These are phyloP conservation scores for Cordyceps tenuipes DNA, from an alignment of 2,329 filamentous ascomycete species.

Conservation along the genomic window DNA sequence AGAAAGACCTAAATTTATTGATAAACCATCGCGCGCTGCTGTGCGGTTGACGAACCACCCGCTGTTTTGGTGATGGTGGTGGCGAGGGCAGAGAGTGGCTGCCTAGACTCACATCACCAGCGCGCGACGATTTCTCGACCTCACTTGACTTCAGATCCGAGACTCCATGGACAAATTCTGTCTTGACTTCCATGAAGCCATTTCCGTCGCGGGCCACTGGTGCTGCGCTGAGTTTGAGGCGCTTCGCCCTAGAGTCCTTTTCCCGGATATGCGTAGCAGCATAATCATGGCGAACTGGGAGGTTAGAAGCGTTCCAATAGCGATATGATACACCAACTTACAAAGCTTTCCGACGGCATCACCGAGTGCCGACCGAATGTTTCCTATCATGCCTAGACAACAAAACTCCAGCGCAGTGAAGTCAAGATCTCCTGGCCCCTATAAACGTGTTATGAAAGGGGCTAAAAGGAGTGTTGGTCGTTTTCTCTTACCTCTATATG, in stretches of 20 bases:
- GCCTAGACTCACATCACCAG: background rate
- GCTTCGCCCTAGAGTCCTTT: background rate
- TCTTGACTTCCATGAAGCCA: background rate
- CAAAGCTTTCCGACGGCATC: slow-evolving; percentile 1
- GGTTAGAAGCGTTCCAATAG: background rate
- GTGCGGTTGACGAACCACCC: background rate
- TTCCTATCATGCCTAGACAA: slow-evolving; percentile 6
- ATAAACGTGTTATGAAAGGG: background rate
- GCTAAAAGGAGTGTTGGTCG: background rate
- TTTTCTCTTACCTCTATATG: background rate
- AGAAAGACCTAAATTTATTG: background rate
- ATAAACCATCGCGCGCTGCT: slow-evolving; percentile 1
- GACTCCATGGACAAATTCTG: background rate
- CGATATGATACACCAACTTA: background rate
- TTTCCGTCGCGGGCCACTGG: background rate
- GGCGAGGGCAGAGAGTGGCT: background rate
- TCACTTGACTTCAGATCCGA: background rate
- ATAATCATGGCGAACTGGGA: slow-evolving; percentile 4
- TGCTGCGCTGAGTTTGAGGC: slow-evolving; percentile 4
- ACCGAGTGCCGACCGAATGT: slow-evolving; percentile 5
- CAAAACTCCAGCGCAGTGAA: background rate
- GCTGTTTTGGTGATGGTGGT: background rate
- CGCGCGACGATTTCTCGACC: background rate
- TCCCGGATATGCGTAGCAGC: background rate
- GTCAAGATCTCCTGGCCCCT: background rate